These are phyloP conservation scores for Lipomyces lipofer DNA, from an alignment of 805 yeast genomes.

Conservation along the genomic window DNA sequence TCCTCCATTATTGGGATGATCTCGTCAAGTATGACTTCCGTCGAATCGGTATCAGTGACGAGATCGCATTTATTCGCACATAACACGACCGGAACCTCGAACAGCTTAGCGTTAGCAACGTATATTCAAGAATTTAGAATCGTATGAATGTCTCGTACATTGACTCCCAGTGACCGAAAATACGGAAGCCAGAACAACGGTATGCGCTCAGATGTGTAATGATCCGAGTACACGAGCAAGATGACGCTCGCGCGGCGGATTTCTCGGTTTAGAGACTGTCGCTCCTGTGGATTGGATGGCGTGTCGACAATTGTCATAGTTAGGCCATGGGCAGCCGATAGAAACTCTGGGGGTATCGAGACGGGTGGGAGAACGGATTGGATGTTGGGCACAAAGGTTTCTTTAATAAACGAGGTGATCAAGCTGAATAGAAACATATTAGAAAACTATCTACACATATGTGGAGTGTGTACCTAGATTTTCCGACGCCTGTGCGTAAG, in stretches of 20 bases:
- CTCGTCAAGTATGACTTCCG: slow-evolving; percentile 64
- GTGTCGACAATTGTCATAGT: slow-evolving; percentile 80
- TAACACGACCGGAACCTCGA: slow-evolving; percentile 72
- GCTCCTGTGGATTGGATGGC: slow-evolving; percentile 56
- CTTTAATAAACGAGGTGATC: slow-evolving; percentile 78
- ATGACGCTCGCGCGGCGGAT: slow-evolving; percentile 85
- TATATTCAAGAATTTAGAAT: neutral
- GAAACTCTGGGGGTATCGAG: slow-evolving; percentile 72
- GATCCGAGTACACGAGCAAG: slow-evolving; percentile 92
- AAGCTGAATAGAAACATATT: slow-evolving; percentile 48
- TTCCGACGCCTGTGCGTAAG: slow-evolving; percentile 30
- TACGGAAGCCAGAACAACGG: slow-evolving; percentile 93
- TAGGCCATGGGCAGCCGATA: slow-evolving; percentile 59
- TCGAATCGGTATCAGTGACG: slow-evolving; percentile 46
- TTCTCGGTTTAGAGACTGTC: slow-evolving; percentile 61
- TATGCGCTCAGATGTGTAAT: slow-evolving; percentile 89
- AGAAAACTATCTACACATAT: neutral
- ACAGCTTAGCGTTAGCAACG: neutral
- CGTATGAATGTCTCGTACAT: slow-evolving; percentile 39
- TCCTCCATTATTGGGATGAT: slow-evolving; percentile 83
- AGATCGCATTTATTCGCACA: slow-evolving; percentile 79
- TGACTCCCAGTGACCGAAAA: slow-evolving; percentile 90
- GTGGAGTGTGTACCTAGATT: slow-evolving; percentile 25
- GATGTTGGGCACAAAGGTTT: slow-evolving; percentile 67
- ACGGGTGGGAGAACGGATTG: slow-evolving; percentile 82